Evolutionary conservation across 768 basidiomycete species (phyloP).

Genomic region (Jaapia argillacea): DNA sequence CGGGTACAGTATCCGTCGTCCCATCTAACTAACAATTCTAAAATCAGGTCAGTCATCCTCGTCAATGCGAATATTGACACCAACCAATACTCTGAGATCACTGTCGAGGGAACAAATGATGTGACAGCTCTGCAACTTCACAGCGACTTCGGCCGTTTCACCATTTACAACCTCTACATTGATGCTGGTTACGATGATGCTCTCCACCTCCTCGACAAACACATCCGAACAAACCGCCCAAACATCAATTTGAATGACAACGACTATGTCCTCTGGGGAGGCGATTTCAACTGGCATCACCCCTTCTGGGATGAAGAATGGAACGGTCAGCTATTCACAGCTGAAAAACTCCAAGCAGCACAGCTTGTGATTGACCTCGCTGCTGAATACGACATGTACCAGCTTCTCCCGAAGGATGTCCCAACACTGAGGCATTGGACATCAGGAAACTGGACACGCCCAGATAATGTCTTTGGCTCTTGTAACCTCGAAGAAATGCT

Average conservation of each 20-base stretch:
- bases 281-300: conserved; percentile 32
- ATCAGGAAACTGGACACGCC: conserved; percentile 24
- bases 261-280: conserved; percentile 18
- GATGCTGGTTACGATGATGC: conserved; percentile 16
- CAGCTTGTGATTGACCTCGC: conserved; percentile 19
- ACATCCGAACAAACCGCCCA: not conserved
- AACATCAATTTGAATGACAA: not conserved
- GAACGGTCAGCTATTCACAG: conserved; percentile 27
- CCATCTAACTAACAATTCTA: conserved; percentile 5
- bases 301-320: conserved; percentile 25
- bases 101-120: conserved; percentile 10
- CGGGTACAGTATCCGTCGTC: conserved; percentile 15
- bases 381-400: conserved; percentile 16
- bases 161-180: conserved; percentile 30
- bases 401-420: conserved; percentile 21
- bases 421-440: conserved; percentile 22
- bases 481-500: conserved; percentile 9
- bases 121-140: conserved; percentile 18
- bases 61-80: conserved; percentile 7
- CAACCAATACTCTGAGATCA: conserved; percentile 6
- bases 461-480: conserved; percentile 34
- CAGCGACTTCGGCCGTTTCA: conserved; percentile 9
- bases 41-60: conserved; percentile 6
- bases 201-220: conserved; percentile 6
- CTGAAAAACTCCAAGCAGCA: conserved; percentile 9